Evolutionary conservation across 1,284 basidiomycete genomes (phyloP).

Genomic region (Erythrobasidium hasegawianum): DNA sequence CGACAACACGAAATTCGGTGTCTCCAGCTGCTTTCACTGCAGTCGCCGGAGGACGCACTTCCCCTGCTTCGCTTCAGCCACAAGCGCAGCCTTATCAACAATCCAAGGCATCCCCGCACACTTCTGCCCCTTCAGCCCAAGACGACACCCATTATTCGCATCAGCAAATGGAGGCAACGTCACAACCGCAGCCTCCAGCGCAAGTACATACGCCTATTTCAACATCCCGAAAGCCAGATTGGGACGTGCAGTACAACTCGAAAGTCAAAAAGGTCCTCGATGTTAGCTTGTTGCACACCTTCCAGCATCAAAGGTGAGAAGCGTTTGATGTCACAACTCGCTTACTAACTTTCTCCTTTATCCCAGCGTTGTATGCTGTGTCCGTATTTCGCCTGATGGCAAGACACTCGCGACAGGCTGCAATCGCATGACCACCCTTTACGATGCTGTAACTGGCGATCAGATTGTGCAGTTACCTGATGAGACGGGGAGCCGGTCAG

Average conservation of each 20-base stretch:
- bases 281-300: slow-evolving; percentile 81
- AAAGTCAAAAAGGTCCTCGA: slow-evolving; percentile 76
- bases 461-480: slow-evolving; percentile 74
- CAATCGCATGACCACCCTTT: slow-evolving; percentile 85
- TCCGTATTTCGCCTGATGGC: slow-evolving; percentile 83
- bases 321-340: too few relatives aligned
- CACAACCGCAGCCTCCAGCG: neutral
- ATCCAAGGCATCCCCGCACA: neutral
- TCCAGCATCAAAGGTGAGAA: slow-evolving; percentile 83
- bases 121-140: neutral
- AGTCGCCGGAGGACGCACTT: neutral
- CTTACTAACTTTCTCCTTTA: too few relatives aligned
- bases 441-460: slow-evolving; percentile 75
- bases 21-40: neutral
- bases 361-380: slow-evolving; percentile 79
- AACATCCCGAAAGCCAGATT: slow-evolving; percentile 69
- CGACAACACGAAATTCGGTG: neutral
- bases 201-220: slow-evolving; percentile 44
- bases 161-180: neutral
- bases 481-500: slow-evolving; percentile 59
- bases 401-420: slow-evolving; percentile 85
- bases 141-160: neutral
- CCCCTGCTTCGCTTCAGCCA: neutral
- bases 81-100: too few relatives aligned
- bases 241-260: slow-evolving; percentile 92